These are phyloP conservation scores for Aspergillus tubingensis DNA, from an alignment of 2,329 filamentous ascomycete species.

Conservation along the genomic window DNA sequence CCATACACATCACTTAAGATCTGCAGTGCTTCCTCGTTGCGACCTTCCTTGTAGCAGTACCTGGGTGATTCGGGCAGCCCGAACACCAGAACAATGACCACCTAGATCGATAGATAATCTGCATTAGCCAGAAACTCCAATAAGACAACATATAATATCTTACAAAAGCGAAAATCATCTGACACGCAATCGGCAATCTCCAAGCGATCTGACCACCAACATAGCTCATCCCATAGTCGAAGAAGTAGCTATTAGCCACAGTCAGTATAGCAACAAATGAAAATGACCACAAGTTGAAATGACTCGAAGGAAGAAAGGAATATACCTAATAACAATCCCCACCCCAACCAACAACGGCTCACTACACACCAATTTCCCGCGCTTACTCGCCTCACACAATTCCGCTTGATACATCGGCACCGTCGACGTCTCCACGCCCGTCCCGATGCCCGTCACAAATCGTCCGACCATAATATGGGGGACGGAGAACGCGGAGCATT, in stretches of 20 bases:
- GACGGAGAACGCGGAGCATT: constrained; percentile 33
- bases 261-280: background rate
- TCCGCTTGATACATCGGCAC: constrained; percentile 49
- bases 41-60: constrained; percentile 48
- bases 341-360: constrained; percentile 44
- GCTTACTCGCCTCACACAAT: constrained; percentile 43
- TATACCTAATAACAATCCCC: constrained; percentile 38
- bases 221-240: constrained; percentile 39
- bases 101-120: constrained; percentile 7
- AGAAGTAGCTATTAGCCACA: constrained; percentile 25
- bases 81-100: constrained; percentile 20
- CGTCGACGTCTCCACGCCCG: constrained; percentile 47
- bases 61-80: constrained; percentile 42
- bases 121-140: background rate
- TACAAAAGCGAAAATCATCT: constrained; percentile 48
- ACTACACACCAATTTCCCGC: constrained; percentile 46
- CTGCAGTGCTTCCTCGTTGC: constrained; percentile 34
- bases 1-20: constrained; percentile 33
- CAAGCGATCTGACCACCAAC: constrained; percentile 47
- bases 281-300: background rate
- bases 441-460: constrained; percentile 53
- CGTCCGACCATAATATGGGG: constrained; percentile 47
- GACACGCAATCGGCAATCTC: constrained; percentile 51
- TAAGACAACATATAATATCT: constrained; percentile 35
- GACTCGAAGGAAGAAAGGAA: background rate